These are phyloP conservation scores for Antrodiella citrinella DNA, from an alignment of 768 basidiomycete species.

Conservation along the genomic window DNA sequence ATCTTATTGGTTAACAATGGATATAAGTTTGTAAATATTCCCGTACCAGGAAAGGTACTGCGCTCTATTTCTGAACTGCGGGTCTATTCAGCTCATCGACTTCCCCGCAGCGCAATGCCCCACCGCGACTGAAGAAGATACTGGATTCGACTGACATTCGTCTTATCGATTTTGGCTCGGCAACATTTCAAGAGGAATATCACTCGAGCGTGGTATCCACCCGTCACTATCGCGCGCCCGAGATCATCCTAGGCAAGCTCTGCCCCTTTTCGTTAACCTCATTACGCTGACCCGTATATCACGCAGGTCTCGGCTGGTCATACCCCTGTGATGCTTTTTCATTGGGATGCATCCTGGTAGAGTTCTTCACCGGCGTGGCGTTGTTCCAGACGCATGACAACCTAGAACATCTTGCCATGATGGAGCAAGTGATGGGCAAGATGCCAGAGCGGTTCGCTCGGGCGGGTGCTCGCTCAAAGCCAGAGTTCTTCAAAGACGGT, in stretches of 20 bases:
- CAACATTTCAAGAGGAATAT: slow-evolving; percentile 96
- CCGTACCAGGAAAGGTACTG: slow-evolving; percentile 65
- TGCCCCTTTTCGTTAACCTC: neutral
- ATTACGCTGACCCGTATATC: neutral
- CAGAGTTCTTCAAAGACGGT: slow-evolving; percentile 90
- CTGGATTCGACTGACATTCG: slow-evolving; percentile 86
- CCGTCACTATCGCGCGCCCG: slow-evolving; percentile 96
- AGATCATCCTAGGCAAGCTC: slow-evolving; percentile 85
- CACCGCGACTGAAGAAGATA: slow-evolving; percentile 65
- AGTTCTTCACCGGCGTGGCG: slow-evolving; percentile 95
- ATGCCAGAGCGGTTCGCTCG: slow-evolving; percentile 86
- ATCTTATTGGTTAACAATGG: slow-evolving; percentile 89
- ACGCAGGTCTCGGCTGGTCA: slow-evolving; percentile 89
- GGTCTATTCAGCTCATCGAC: slow-evolving; percentile 10
- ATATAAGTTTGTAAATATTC: slow-evolving; percentile 51
- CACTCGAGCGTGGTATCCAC: slow-evolving; percentile 98
- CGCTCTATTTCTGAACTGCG: slow-evolving; percentile 1
- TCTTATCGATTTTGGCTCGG: slow-evolving; percentile 97
- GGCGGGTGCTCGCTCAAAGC: slow-evolving; percentile 68
- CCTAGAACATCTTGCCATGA: slow-evolving; percentile 98
- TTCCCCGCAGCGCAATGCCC: slow-evolving; percentile 47
- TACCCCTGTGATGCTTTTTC: slow-evolving; percentile 99
- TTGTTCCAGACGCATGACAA: slow-evolving; percentile 99
- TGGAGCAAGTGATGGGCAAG: slow-evolving; percentile 99
- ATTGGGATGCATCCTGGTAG: slow-evolving; percentile 95